Conservation (phyloP, 805 yeast genomes). For the Sporopachydermia lactativora region DNA sequence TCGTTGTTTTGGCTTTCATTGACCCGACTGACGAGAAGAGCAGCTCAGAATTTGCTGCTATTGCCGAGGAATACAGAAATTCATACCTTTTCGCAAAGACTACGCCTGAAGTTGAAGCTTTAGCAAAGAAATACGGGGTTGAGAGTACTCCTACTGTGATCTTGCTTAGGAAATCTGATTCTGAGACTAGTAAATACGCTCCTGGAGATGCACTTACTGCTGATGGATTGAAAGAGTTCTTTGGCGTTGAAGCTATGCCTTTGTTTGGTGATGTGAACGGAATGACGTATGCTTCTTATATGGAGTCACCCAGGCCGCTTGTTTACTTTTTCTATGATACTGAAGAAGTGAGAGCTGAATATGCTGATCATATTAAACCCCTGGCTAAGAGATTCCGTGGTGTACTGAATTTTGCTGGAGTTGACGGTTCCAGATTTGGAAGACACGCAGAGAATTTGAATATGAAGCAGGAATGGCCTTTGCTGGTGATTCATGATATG, state of each 20-base stretch:
- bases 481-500: constrained; percentile 76
- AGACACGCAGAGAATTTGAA: constrained; percentile 78
- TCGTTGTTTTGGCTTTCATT: constrained; percentile 40
- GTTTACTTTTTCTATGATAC: constrained; percentile 77
- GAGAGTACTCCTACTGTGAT: constrained; percentile 29
- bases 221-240: constrained; percentile 30
- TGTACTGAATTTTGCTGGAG: constrained; percentile 71
- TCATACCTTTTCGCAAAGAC: constrained; percentile 43
- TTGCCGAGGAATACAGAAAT: constrained; percentile 56
- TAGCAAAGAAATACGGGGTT: constrained; percentile 26
- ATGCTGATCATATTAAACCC: constrained; percentile 36
- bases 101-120: constrained; percentile 19
- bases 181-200: constrained; percentile 16
- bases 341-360: constrained; percentile 48
- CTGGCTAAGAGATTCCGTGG: constrained; percentile 71
- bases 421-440: constrained; percentile 70
- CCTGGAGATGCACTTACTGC: constrained; percentile 16
- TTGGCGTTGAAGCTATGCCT: constrained; percentile 58
- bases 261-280: constrained; percentile 80
- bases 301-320: constrained; percentile 59
- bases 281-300: constrained; percentile 60
- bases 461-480: constrained; percentile 77
- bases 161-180: constrained; percentile 26
- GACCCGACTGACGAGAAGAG: constrained; percentile 32
- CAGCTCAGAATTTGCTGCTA: constrained; percentile 23